Base-by-base conservation (phyloP, 805 yeast genomes). In the Candida hungchunana region DNA sequence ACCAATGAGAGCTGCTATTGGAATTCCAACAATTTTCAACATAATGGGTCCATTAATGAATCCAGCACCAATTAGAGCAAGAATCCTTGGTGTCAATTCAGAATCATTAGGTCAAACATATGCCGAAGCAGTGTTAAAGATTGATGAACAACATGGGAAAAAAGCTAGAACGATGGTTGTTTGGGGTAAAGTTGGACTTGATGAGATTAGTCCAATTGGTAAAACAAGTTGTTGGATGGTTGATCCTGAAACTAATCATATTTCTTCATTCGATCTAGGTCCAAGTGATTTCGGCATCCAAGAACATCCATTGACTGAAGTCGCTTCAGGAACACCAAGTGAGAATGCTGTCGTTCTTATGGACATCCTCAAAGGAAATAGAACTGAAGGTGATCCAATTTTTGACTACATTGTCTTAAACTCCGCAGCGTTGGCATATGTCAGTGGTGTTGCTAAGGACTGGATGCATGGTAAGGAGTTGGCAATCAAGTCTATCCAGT, bases 131-230 rank as follows among this genome's bases (percentile, higher is more conserved):
- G 85, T 88, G 1, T 66, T 77, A 7, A 62, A 69, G 37, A 65
- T 93, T 40, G 84, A 84, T 42, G 55, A 57, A 31, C 59, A 63
- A 23, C 64, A 65, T 16, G 65, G 67, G 7, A 65, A 67, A 42
- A 60, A 64, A 30, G 56, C 63, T 1, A 64, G 56, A 34, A 84
- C 95, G 1, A 75, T 89, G 76, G 83, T 93, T 15, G 99, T 93
- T 14, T 90, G 84, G 77, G 99, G 99, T 10, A 79, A 79, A 35
- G 76, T 84, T 32, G 96, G 96, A 0, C 66, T 93, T 20, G 99
- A 93, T 56, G 98, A 93, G 63, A 83, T 93, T 23, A 82, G 96
- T 2, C 96, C 97, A 3, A 75, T 81, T 20, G 97, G 97, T 0
- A 60, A 66, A 36, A 82, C 96, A 3, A 75, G 75, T 38, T 76